Evolutionary conservation across 1,284 basidiomycete species (phyloP).

Genomic region (Coniferiporia sulphurascens): DNA sequence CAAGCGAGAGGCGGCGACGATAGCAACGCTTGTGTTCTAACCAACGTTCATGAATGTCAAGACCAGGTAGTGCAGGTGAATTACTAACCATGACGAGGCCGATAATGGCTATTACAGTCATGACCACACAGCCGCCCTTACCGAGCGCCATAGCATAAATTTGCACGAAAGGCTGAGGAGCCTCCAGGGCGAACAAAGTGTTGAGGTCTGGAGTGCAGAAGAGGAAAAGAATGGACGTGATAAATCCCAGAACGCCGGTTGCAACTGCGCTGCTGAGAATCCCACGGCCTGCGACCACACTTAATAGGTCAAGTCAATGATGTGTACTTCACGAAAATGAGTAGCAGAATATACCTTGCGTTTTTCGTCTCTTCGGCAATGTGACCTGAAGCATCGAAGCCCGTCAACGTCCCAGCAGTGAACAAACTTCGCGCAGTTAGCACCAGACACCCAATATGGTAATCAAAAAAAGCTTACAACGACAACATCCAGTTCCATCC

Average conservation of each 20-base stretch:
- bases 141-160: conserved; percentile 79
- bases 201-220: conserved; percentile 82
- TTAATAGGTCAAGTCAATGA: conserved; percentile 25
- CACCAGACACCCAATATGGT: conserved; percentile 15
- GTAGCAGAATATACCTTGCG: conserved; percentile 47
- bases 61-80: background rate
- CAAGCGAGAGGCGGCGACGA: conserved; percentile 80
- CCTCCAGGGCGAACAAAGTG: conserved; percentile 63
- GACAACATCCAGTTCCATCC: conserved; percentile 86
- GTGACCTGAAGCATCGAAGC: conserved; percentile 85
- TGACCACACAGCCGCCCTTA: conserved; percentile 70
- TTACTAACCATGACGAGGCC: conserved; percentile 69
- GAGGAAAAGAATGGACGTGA: conserved; percentile 74
- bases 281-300: conserved; percentile 73
- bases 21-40: conserved; percentile 81
- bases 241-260: conserved; percentile 71
- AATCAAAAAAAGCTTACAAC: conserved; percentile 43
- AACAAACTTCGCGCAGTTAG: conserved; percentile 52
- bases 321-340: background rate
- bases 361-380: conserved; percentile 89
- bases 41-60: background rate
- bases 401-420: conserved; percentile 78
- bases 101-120: conserved; percentile 75
- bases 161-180: conserved; percentile 85
- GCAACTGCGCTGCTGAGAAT: conserved; percentile 71